Evolutionary conservation across 176 grass and related monocot genomes (phyloP).

Genomic region (Sorghum bicolor): Sorghum_bicolor_NCBIv3 NC_012872.2:12771001-12771500

Average conservation of each 20-base stretch:
- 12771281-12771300: conserved; percentile 40
- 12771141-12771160: background rate
- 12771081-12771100: background rate
- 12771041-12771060: conserved; percentile 72
- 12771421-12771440: background rate
- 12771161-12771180: background rate
- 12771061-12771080: conserved; percentile 4
- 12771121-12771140: background rate
- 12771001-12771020: conserved; percentile 52
- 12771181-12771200: background rate
- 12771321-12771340: conserved; percentile 45
- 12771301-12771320: conserved; percentile 25
- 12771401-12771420: background rate
- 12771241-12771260: conserved; percentile 48
- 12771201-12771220: conserved; percentile 63
- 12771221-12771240: conserved; percentile 65
- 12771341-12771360: conserved; percentile 46
- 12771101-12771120: background rate
- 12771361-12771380: conserved; percentile 70
- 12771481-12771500: background rate
- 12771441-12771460: background rate
- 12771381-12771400: background rate
- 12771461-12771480: background rate
- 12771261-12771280: conserved; percentile 65
- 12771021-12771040: conserved; percentile 67